These are phyloP conservation scores for Skeletonema potamos DNA, from an alignment of 108 stramenopile species.

Conservation along the genomic window DNA sequence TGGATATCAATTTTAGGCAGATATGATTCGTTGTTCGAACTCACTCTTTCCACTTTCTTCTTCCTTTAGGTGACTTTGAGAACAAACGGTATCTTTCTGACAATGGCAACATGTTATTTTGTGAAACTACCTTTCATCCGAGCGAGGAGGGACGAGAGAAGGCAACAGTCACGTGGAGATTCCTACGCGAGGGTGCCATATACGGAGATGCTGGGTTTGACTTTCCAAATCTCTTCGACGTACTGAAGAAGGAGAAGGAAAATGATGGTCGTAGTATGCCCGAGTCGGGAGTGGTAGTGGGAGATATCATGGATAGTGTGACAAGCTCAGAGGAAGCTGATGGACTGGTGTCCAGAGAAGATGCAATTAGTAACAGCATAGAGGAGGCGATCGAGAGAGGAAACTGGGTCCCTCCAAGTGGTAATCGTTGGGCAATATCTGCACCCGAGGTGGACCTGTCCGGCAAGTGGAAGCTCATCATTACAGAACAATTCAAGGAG, in stretches of 20 bases:
- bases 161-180: conserved; percentile 45
- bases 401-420: conserved; percentile 48
- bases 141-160: conserved; percentile 42
- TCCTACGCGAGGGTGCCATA: conserved; percentile 43
- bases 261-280: neutral
- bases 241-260: conserved; percentile 14
- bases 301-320: conserved; percentile 19
- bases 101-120: conserved; percentile 57
- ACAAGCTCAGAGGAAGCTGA: conserved; percentile 15
- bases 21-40: neutral
- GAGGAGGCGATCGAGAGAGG: conserved; percentile 20
- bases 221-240: conserved; percentile 43
- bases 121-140: conserved; percentile 75
- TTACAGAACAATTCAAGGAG: conserved; percentile 65
- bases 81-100: conserved; percentile 64
- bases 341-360: neutral
- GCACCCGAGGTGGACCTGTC: conserved; percentile 59
- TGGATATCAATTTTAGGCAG: neutral
- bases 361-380: neutral
- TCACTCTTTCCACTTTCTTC: neutral
- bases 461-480: conserved; percentile 73
- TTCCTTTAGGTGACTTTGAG: conserved; percentile 54
- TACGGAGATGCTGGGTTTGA: conserved; percentile 40
- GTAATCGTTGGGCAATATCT: conserved; percentile 67
- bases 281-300: conserved; percentile 7